phyloP scores from a whole-genome alignment of 2,329 filamentous ascomycete genomes.

The Fusarium buxicola region DNA sequence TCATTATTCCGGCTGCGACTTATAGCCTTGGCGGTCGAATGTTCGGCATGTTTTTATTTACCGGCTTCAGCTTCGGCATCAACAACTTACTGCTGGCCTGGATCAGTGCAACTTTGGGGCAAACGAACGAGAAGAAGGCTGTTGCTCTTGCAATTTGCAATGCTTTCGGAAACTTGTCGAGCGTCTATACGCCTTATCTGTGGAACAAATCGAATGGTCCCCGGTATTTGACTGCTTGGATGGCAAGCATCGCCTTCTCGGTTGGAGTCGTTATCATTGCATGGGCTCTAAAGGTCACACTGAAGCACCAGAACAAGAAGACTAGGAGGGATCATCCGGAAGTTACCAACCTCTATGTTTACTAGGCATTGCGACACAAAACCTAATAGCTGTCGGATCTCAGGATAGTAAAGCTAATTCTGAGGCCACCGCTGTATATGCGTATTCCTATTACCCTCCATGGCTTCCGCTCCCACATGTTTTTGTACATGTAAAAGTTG shows the following conservation, averaged over 20 bases:
- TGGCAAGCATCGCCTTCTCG: slow-evolving; percentile 22
- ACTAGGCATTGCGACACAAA: background rate
- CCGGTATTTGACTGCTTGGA: slow-evolving; percentile 25
- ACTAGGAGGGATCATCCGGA: slow-evolving; percentile 23
- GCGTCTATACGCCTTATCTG: slow-evolving; percentile 31
- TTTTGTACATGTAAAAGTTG: too few relatives aligned
- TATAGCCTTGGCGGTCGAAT: slow-evolving; percentile 30
- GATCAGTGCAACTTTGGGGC: slow-evolving; percentile 52
- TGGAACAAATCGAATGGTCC: slow-evolving; percentile 27
- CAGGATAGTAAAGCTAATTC: too few relatives aligned
- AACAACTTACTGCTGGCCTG: slow-evolving; percentile 59
- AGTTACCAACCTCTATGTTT: slow-evolving; percentile 29
- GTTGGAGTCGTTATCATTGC: slow-evolving; percentile 26
- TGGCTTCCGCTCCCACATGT: too few relatives aligned
- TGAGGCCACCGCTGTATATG: too few relatives aligned
- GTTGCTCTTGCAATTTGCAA: slow-evolving; percentile 36
- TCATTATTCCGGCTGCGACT: slow-evolving; percentile 44
- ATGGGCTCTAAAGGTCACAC: slow-evolving; percentile 9
- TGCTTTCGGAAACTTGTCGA: slow-evolving; percentile 27
- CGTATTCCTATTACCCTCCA: too few relatives aligned
- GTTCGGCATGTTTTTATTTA: slow-evolving; percentile 53
- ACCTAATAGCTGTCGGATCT: too few relatives aligned
- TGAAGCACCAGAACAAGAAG: slow-evolving; percentile 20
- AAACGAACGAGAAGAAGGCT: slow-evolving; percentile 59
- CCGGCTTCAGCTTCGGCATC: slow-evolving; percentile 53